A percentile compares a stretch with the other conserved stretches of the same genome.
Evolutionary conservation across 2,329 filamentous ascomycete species (phyloP).

Genomic region (Diaporthe amygdali): DNA sequence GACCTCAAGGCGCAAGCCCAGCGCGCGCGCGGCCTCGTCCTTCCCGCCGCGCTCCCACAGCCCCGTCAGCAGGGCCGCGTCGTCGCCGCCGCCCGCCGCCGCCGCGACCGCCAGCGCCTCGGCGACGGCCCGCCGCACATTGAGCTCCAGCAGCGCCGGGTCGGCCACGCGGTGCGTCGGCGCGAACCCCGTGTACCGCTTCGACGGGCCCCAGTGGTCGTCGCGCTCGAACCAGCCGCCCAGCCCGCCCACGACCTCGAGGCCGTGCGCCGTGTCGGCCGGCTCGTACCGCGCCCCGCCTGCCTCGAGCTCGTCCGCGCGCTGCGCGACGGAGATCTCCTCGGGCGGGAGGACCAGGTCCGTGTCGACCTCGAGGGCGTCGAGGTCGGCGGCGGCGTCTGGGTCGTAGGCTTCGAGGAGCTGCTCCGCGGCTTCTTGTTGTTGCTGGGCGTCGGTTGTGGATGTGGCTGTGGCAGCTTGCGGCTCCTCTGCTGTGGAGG

Average conservation of each 20-base stretch:
- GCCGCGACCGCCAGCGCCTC: constrained; percentile 52
- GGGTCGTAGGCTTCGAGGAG: constrained; percentile 14
- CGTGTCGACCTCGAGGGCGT: constrained; percentile 16
- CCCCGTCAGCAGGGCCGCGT: constrained; percentile 32
- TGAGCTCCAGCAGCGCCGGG: constrained; percentile 50
- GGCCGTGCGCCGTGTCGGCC: constrained; percentile 48
- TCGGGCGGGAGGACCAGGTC: constrained; percentile 33
- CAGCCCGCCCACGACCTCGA: constrained; percentile 54
- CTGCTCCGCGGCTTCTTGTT: not conserved
- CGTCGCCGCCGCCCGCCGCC: constrained; percentile 26
- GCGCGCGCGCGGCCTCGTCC: constrained; percentile 37
- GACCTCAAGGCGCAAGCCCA: constrained; percentile 44
- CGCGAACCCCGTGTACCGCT: constrained; percentile 51
- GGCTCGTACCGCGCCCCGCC: not conserved
- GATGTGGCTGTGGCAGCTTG: not conserved
- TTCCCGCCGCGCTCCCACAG: constrained; percentile 40
- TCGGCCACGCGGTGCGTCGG: constrained; percentile 46
- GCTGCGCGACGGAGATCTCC: constrained; percentile 6
- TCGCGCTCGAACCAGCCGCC: constrained; percentile 58
- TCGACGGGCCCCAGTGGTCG: constrained; percentile 56
- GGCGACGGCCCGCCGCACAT: constrained; percentile 55
- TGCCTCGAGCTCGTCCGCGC: constrained; percentile 13
- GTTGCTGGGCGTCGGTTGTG: not conserved
- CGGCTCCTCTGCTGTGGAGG: not conserved
- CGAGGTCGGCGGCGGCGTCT: not conserved